These are phyloP conservation scores for Phaeosphaeria sp. DNA, from an alignment of 2,329 filamentous ascomycete species.

Conservation along the genomic window DNA sequence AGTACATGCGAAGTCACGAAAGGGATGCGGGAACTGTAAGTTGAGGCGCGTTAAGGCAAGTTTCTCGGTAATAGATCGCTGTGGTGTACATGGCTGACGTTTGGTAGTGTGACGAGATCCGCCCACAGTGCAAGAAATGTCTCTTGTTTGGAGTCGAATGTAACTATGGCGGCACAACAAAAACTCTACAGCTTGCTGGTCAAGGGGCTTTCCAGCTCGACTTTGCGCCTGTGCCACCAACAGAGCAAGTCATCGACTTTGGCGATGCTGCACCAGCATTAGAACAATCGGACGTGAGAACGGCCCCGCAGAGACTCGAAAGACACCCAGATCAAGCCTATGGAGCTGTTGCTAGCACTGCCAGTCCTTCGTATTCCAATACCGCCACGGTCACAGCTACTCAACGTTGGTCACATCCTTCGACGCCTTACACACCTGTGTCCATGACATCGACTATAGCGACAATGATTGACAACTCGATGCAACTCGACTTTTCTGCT, in stretches of 20 bases:
- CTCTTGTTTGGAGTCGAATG: constrained; percentile 57
- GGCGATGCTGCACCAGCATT: neutral
- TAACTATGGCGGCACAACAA: constrained; percentile 50
- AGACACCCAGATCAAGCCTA: neutral
- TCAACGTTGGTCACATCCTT: neutral
- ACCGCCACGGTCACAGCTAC: neutral
- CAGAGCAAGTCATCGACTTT: neutral
- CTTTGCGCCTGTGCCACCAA: constrained; percentile 1
- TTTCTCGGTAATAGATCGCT: neutral
- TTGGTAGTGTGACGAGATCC: constrained; percentile 61
- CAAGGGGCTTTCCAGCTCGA: constrained; percentile 36
- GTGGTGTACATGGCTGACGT: constrained; percentile 6
- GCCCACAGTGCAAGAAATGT: constrained; percentile 60
- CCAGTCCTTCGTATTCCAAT: too few relatives aligned
- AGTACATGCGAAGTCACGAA: constrained; percentile 61
- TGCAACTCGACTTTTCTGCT: constrained; percentile 1
- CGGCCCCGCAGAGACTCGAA: neutral
- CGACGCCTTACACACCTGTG: constrained; percentile 9
- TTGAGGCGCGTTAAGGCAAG: constrained; percentile 60
- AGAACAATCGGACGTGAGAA: neutral
- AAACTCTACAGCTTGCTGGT: constrained; percentile 43
- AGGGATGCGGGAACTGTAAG: constrained; percentile 65
- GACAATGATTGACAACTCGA: constrained; percentile 20
- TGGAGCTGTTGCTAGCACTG: neutral
- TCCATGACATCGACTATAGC: constrained; percentile 21